Evolutionary conservation across 805 yeast genomes (phyloP).

Genomic region (Pichia ethanolica): DNA sequence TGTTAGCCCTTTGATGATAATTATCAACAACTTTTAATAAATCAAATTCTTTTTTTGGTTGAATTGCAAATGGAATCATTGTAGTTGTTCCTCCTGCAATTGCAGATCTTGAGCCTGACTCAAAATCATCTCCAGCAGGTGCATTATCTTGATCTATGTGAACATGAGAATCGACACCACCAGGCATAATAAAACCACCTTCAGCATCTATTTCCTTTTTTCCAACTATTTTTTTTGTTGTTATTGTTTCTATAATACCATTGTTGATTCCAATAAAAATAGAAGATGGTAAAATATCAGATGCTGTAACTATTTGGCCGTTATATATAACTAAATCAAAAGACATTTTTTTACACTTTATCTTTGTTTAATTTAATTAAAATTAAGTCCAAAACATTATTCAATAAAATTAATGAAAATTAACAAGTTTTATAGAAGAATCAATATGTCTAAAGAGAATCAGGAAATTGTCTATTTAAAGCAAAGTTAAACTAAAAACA

Average conservation of each 20-base stretch:
- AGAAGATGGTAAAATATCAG: constrained; percentile 16
- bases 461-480: too few species aligned
- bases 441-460: too few species aligned
- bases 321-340: constrained; percentile 25
- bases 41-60: constrained; percentile 21
- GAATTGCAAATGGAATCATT: constrained; percentile 38
- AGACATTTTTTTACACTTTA: constrained; percentile 33
- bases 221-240: constrained; percentile 21
- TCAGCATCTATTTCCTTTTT: constrained; percentile 33
- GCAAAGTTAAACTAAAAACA: too few species aligned
- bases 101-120: constrained; percentile 36
- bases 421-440: too few species aligned
- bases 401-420: too few species aligned
- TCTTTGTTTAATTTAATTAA: constrained; percentile 27
- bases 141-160: constrained; percentile 67
- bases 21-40: constrained; percentile 24
- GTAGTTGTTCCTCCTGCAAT: constrained; percentile 44
- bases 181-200: constrained; percentile 40
- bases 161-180: constrained; percentile 42
- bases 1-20: constrained; percentile 8
- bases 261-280: constrained; percentile 29
- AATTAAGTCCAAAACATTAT: too few species aligned
- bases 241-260: constrained; percentile 32
- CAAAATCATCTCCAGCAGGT: constrained; percentile 37
- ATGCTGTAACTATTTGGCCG: constrained; percentile 27